Evolutionary conservation across 192 early-diverging fungal genomes (phyloP).

Genomic region (Fimicolochytrium jonesii): DNA sequence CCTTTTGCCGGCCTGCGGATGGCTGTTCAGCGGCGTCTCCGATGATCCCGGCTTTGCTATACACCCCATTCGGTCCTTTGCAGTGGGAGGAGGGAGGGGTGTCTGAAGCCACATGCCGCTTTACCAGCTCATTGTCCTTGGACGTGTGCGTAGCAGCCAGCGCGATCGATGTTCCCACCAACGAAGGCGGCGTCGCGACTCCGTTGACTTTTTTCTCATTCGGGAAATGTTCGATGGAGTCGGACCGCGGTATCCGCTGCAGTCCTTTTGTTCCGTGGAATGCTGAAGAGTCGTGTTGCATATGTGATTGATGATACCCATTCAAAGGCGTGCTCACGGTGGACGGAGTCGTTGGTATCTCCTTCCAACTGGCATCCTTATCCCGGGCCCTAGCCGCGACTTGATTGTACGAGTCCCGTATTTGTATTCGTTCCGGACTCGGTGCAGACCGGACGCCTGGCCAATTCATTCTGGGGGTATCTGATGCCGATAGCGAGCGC

Average conservation of each 20-base stretch:
- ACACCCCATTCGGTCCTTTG: neutral
- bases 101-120: neutral
- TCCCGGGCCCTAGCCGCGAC: neutral
- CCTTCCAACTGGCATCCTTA: neutral
- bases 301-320: too few species aligned
- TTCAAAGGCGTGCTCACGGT: neutral
- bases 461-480: neutral
- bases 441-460: conserved; percentile 8
- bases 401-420: neutral
- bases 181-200: too few species aligned
- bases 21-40: neutral
- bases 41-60: too few species aligned
- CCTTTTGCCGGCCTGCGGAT: neutral
- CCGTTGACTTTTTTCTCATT: too few species aligned
- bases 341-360: neutral
- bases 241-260: neutral
- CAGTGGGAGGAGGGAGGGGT: neutral
- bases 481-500: conserved; percentile 13
- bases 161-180: neutral
- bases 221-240: too few species aligned
- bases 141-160: neutral
- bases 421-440: conserved; percentile 5
- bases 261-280: neutral
- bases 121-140: neutral
- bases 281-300: neutral